Percentiles rank a stretch among this genome's conserved stretches.
phyloP scores from a whole-genome alignment of 768 basidiomycete genomes.

The Podaxis sp. region DNA sequence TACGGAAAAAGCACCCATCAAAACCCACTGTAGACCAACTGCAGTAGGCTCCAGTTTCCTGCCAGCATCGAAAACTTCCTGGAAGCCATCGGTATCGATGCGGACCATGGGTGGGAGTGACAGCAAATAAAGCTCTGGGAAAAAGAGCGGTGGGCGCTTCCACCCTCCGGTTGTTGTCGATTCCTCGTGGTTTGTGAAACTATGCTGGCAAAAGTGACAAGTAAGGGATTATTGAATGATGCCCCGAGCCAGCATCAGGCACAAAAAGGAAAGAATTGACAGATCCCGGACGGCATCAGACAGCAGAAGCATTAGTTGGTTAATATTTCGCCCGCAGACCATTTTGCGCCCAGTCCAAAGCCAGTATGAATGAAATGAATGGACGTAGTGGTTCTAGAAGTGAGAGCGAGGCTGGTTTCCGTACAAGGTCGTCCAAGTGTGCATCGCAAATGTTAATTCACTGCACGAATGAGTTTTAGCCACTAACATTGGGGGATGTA shows the following conservation, averaged over 20 bases:
- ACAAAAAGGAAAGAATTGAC: too few relatives aligned
- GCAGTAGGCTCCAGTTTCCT: slow-evolving; percentile 58
- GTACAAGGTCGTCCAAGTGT: background rate
- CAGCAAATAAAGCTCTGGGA: background rate
- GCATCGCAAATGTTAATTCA: background rate
- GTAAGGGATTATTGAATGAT: background rate
- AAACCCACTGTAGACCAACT: slow-evolving; percentile 54
- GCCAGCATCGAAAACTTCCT: slow-evolving; percentile 24
- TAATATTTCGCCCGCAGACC: background rate
- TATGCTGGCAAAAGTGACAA: background rate
- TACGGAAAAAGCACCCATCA: slow-evolving; percentile 60
- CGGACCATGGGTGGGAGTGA: background rate
- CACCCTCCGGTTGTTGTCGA: background rate
- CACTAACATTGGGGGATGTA: too few relatives aligned
- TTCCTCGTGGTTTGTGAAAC: background rate
- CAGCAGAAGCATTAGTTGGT: too few relatives aligned
- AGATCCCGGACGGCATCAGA: too few relatives aligned
- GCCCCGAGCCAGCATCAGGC: too few relatives aligned
- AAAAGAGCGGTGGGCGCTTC: background rate
- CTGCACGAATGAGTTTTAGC: too few relatives aligned
- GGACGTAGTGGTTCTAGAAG: background rate
- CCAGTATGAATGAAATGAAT: background rate
- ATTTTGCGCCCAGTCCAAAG: background rate
- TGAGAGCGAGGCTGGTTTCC: background rate
- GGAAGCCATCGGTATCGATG: slow-evolving; percentile 20